Conservation (phyloP, 202 grass and related monocot species). For the Carex arenaria region DNA sequence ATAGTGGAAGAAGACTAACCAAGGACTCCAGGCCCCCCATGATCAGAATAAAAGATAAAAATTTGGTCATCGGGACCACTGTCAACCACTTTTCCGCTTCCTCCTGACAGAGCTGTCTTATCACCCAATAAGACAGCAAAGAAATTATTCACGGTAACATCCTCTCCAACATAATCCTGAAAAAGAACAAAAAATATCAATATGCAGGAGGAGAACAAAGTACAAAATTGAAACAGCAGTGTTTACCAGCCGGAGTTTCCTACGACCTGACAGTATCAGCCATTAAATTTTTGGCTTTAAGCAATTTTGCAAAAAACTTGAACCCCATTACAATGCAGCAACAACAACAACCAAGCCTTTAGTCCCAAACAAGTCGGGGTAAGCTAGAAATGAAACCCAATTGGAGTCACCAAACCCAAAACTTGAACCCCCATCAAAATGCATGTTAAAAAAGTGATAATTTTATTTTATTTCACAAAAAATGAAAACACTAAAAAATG, state of each 20-base stretch:
- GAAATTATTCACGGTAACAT: conserved; percentile 73
- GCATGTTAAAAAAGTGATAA: not conserved
- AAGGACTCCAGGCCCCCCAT: conserved; percentile 87
- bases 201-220: not conserved
- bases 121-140: conserved; percentile 85
- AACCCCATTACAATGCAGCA: not conserved
- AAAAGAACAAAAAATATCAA: not conserved
- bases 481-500: not conserved
- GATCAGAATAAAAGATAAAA: conserved; percentile 92
- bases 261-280: not conserved
- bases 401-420: too few species aligned
- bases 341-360: too few species aligned
- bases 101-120: conserved; percentile 74
- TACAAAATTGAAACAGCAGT: not conserved
- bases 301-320: not conserved
- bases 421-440: not conserved
- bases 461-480: not conserved
- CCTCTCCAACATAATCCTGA: conserved; percentile 82
- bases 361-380: too few species aligned
- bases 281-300: not conserved
- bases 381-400: too few species aligned
- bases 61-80: conserved; percentile 94
- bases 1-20: conserved; percentile 47
- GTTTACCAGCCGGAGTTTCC: not conserved
- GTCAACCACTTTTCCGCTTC: conserved; percentile 84